Evolutionary conservation across 345 rosid species (phyloP).

Genomic region (Mangifera indica): DNA sequence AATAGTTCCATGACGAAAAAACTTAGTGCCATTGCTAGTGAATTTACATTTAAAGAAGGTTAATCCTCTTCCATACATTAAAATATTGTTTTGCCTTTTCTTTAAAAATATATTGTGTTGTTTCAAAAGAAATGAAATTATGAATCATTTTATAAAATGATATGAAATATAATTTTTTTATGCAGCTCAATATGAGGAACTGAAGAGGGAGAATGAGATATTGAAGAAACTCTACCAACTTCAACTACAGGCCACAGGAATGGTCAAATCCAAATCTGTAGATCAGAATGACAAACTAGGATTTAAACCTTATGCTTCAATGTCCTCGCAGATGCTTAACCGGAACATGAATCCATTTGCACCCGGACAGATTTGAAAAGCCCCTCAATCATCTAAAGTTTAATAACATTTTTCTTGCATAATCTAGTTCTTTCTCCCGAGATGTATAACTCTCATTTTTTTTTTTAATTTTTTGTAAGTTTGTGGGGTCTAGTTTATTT

Average conservation of each 20-base stretch:
- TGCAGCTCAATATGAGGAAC: slow-evolving; percentile 30
- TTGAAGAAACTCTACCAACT: slow-evolving; percentile 12
- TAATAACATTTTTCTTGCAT: not conserved
- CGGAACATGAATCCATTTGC: not conserved
- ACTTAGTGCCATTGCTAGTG: not conserved
- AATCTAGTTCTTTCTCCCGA: not conserved
- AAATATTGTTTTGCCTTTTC: not conserved
- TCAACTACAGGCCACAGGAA: not conserved
- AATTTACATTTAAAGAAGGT: slow-evolving; percentile 25
- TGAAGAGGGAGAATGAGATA: slow-evolving; percentile 27
- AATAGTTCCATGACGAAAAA: slow-evolving; percentile 19
- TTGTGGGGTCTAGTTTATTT: not conserved
- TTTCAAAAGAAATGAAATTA: too few species aligned
- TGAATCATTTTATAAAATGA: not conserved
- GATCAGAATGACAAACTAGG: not conserved
- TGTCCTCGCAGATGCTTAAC: not conserved
- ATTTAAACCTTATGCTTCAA: not conserved
- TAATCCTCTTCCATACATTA: not conserved
- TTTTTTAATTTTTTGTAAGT: not conserved
- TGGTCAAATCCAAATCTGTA: not conserved
- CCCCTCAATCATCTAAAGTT: not conserved
- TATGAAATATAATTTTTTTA: not conserved
- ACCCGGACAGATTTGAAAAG: not conserved
- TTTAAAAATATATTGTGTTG: too few species aligned
- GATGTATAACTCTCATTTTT: not conserved